These are phyloP conservation scores for Globisporangium heterothallicum DNA, from an alignment of 352 stramenopile genomes.

Conservation along the genomic window DNA sequence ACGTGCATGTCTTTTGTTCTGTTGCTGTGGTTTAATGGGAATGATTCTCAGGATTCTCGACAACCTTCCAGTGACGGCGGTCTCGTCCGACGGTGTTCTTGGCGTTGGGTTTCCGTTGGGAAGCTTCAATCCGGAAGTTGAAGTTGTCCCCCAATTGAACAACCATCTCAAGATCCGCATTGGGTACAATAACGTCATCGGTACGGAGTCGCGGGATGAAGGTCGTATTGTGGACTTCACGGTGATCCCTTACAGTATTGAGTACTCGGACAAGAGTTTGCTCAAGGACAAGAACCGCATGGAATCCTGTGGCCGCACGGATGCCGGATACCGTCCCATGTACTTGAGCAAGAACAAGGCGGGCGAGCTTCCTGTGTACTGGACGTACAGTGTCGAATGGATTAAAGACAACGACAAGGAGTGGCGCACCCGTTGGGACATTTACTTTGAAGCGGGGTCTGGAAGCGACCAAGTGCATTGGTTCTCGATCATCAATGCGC, in stretches of 20 bases:
- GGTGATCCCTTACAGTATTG: constrained; percentile 95
- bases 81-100: constrained; percentile 57
- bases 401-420: constrained; percentile 89
- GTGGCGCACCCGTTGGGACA: constrained; percentile 99
- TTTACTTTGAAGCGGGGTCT: constrained; percentile 93
- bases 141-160: constrained; percentile 91
- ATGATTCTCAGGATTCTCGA: constrained; percentile 90
- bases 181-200: constrained; percentile 93
- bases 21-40: neutral
- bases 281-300: constrained; percentile 65
- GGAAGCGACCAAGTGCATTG: constrained; percentile 97
- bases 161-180: constrained; percentile 99
- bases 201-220: constrained; percentile 56
- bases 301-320: constrained; percentile 66
- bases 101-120: constrained; percentile 86
- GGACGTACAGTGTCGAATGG: constrained; percentile 99
- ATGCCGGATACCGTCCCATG: constrained; percentile 59
- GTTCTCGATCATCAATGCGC: constrained; percentile 99
- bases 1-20: too few species aligned
- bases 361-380: constrained; percentile 83
- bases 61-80: constrained; percentile 92
- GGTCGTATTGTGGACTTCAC: constrained; percentile 98
- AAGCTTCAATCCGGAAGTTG: constrained; percentile 87
- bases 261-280: constrained; percentile 85
- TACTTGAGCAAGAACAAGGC: constrained; percentile 83